A percentile compares a stretch with the other conserved stretches of the same genome.
These are phyloP conservation scores for Hortiboletus flavorubellus DNA, from an alignment of 768 basidiomycete species.

Conservation along the genomic window DNA sequence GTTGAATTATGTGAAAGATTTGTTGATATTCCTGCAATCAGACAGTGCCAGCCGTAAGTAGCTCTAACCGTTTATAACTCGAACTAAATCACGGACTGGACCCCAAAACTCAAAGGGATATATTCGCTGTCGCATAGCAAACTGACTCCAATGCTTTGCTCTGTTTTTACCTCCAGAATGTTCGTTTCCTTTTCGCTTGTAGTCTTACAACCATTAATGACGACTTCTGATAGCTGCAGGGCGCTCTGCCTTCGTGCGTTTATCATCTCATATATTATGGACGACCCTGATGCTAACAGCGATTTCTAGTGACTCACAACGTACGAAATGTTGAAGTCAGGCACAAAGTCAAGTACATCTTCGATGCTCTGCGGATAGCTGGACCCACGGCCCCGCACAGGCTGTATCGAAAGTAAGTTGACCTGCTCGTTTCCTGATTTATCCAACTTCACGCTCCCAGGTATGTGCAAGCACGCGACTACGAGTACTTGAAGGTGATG, in stretches of 20 bases:
- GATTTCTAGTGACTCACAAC: slow-evolving; percentile 27
- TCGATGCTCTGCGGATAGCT: slow-evolving; percentile 5
- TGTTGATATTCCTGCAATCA: slow-evolving; percentile 30
- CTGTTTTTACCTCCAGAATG: slow-evolving; percentile 48
- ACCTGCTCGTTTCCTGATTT: no score
- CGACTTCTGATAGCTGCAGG: slow-evolving; percentile 37
- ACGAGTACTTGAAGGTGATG: slow-evolving; percentile 8
- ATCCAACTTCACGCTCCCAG: no score
- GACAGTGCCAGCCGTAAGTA: slow-evolving; percentile 26
- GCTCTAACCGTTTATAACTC: background rate
- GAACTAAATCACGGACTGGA: background rate
- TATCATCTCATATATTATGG: background rate
- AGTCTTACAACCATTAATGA: background rate
- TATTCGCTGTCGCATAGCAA: slow-evolving; percentile 1
- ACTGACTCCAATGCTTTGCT: slow-evolving; percentile 21
- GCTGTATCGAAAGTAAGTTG: slow-evolving; percentile 8
- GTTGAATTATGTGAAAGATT: slow-evolving; percentile 13
- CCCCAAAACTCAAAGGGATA: background rate
- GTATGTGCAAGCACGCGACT: no score
- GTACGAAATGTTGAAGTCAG: background rate
- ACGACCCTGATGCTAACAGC: background rate
- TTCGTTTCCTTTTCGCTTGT: slow-evolving; percentile 27
- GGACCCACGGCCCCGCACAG: background rate
- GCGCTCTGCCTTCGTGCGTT: slow-evolving; percentile 46
- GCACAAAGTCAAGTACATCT: background rate